phyloP scores from a whole-genome alignment of 2,329 filamentous ascomycete species.

The Rosellinia necatrix region DNA sequence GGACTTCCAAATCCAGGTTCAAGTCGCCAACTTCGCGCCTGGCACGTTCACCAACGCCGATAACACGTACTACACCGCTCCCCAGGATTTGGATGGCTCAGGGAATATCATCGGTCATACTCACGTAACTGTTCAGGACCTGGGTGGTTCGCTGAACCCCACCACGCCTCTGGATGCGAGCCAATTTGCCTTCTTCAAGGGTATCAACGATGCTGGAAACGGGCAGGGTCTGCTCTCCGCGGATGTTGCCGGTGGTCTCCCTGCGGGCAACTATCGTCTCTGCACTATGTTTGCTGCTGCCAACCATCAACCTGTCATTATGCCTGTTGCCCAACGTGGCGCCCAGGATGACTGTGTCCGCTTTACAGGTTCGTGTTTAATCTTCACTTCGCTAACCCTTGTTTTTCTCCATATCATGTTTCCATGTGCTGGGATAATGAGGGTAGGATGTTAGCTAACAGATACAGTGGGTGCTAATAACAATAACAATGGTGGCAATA shows the following conservation, averaged over 20 bases:
- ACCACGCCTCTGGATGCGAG: constrained; percentile 55
- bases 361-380: constrained; percentile 52
- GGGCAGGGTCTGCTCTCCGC: constrained; percentile 58
- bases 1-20: constrained; percentile 59
- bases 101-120: constrained; percentile 63
- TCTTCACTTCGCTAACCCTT: not conserved
- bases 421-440: not conserved
- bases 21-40: constrained; percentile 57
- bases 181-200: constrained; percentile 68
- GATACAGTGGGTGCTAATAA: constrained; percentile 26
- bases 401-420: not conserved
- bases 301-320: constrained; percentile 69
- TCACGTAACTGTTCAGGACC: constrained; percentile 62
- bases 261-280: constrained; percentile 66
- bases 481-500: constrained; percentile 29
- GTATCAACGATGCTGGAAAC: constrained; percentile 66
- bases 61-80: constrained; percentile 64
- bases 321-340: constrained; percentile 70
- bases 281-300: constrained; percentile 67
- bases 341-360: constrained; percentile 68
- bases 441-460: constrained; percentile 6
- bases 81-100: constrained; percentile 54
- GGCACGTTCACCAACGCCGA: constrained; percentile 66
- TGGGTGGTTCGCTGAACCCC: constrained; percentile 57
- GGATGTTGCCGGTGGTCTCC: constrained; percentile 61